Base-by-base conservation (phyloP, 2,329 filamentous ascomycete species). In the Paecilomyces formosus region DNA sequence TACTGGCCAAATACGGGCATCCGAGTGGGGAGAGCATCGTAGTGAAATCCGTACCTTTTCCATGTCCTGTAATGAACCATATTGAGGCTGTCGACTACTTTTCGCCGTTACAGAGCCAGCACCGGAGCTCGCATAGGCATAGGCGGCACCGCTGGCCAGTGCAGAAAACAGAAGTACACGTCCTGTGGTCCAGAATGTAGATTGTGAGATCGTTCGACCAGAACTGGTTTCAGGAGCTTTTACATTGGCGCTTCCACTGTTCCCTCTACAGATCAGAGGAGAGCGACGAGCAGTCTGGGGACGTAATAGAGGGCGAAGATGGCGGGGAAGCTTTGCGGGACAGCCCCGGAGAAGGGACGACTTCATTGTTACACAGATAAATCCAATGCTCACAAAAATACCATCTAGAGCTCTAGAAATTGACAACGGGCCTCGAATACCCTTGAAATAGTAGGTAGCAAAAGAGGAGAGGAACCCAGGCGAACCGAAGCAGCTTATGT, bases 81-180 rank as follows among this genome's bases (percentile, higher is more conserved):
- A 78, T 51, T 67, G 66, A 28, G 72, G 71, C 15, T 67, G 62
- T 11, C 63, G 62, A 8, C 61, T 30, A 11, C 58, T 60, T 35
- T 65, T 54, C 21, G 6, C 18, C 18, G 58, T 51, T 33, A 58
- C 45, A 7, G 65, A 61, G 59, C 68, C 45, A 24, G 63, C 57
- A 62, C 76, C 76, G 56, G 74, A 77, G 58, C 74, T 71, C 22
- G 82, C 81, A 57, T 78, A 76, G 13, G 76, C 69, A 63, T 84
- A 85, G 3, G 82, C 78, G n/a, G 81, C 66, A 11, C 78, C 76
- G 28, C 78, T 79, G 18, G 80, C 79, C 54, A 82, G 76, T 28
- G 77, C 75, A 54, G 80, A 76, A 53, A 81, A 70, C 15, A 82
- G 68, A 1, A 82, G 60, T 3, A 78, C 79, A 51, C 78, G 74